phyloP scores from a whole-genome alignment of 2,329 filamentous ascomycete species.

The Hypoxylon sp. region DNA sequence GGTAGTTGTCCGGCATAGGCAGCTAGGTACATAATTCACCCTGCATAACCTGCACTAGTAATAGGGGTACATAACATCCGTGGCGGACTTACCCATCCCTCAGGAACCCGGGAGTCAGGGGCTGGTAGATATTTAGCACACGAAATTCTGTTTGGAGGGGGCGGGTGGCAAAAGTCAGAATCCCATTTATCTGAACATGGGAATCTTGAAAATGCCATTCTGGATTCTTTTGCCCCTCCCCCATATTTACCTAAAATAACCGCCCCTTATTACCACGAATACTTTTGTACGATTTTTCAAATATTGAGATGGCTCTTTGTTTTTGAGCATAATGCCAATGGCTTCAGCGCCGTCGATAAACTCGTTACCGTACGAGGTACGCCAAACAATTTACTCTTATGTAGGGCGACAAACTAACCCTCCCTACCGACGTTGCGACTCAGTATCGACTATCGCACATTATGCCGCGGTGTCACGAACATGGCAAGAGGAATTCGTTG shows the following conservation, averaged over 20 bases:
- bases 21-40: background rate
- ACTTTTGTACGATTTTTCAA: background rate
- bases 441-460: conserved; percentile 27
- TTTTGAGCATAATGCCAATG: conserved; percentile 19
- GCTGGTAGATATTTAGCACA: conserved; percentile 20
- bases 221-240: conserved; percentile 10
- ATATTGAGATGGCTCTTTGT: background rate
- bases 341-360: conserved; percentile 29
- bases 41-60: background rate
- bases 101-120: conserved; percentile 31
- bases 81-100: conserved; percentile 11
- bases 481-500: conserved; percentile 43
- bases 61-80: background rate
- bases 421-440: conserved; percentile 13
- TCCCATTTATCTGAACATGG: conserved; percentile 35
- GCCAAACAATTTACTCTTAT: conserved; percentile 39
- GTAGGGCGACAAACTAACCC: conserved; percentile 38
- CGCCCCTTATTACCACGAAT: background rate
- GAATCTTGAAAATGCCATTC: conserved; percentile 36
- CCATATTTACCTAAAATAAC: conserved; percentile 26
- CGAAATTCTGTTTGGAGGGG: conserved; percentile 32
- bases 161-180: conserved; percentile 34
- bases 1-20: too few species aligned
- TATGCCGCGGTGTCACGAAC: conserved; percentile 38
- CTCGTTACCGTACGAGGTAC: conserved; percentile 44